Evolutionary conservation across 768 basidiomycete species (phyloP).

Genomic region (Auriscalpium orientale): DNA sequence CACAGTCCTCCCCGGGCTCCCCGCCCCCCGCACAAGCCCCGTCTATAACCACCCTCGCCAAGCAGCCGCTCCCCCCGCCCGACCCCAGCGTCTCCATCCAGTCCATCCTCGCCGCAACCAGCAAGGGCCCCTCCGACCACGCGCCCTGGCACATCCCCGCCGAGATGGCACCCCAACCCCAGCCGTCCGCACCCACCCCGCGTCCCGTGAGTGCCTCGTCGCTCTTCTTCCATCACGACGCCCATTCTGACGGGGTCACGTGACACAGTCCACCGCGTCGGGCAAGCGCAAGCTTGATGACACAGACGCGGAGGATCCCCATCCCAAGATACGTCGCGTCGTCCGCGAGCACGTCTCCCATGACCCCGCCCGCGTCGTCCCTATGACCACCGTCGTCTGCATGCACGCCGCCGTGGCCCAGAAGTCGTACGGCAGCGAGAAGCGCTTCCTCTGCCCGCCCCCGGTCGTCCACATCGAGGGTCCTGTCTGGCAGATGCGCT

Average conservation of each 20-base stretch:
- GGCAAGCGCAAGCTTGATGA: slow-evolving; percentile 73
- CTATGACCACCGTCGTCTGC: slow-evolving; percentile 87
- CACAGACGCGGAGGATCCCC: slow-evolving; percentile 52
- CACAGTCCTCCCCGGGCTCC: slow-evolving; percentile 17
- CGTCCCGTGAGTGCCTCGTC: slow-evolving; percentile 8
- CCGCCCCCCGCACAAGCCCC: slow-evolving; percentile 24
- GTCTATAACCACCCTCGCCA: slow-evolving; percentile 26
- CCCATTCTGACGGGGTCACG: slow-evolving; percentile 6
- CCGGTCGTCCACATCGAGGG: slow-evolving; percentile 91
- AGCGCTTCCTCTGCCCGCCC: slow-evolving; percentile 89
- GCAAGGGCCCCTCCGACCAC: slow-evolving; percentile 12
- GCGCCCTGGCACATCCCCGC: slow-evolving; percentile 13
- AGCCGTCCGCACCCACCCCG: slow-evolving; percentile 6
- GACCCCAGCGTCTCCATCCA: slow-evolving; percentile 18
- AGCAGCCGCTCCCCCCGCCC: slow-evolving; percentile 4
- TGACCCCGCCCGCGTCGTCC: slow-evolving; percentile 66
- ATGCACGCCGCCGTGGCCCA: slow-evolving; percentile 91
- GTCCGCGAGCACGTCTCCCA: slow-evolving; percentile 77
- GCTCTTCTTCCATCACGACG: background rate
- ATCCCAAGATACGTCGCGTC: slow-evolving; percentile 77
- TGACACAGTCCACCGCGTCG: slow-evolving; percentile 24
- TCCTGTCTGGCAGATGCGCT: slow-evolving; percentile 76
- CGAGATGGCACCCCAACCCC: slow-evolving; percentile 7
- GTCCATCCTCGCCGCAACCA: slow-evolving; percentile 17
- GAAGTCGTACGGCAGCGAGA: slow-evolving; percentile 94